Evolutionary conservation across 192 early-diverging fungal genomes (phyloP), one percentile per base, ranked within the genome.

Genomic region (Mortierella hygrophila): DNA sequence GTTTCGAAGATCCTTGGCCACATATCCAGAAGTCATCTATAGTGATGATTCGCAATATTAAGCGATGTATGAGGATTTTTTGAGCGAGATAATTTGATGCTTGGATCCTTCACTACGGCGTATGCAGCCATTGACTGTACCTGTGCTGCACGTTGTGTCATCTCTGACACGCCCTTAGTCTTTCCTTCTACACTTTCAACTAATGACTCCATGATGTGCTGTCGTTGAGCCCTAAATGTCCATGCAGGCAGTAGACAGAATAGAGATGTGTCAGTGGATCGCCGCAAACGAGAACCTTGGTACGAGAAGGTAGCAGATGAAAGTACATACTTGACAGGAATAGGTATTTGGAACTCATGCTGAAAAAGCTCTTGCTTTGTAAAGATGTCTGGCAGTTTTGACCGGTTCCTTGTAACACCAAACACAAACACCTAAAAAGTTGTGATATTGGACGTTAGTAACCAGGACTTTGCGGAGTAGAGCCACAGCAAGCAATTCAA

Each of bases 21-120:
- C 89, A 77, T 91, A 95, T 26, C 94, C 93, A 1, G 93, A 90
- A 3, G 93, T 93, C 69, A 88, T 70, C 93, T 95, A 78, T 18
- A 21, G 40, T 52, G 49, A 52, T 18, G 18, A 49, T 49, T 49
- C 18, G 15, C 20, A 20, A 20, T 52, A 20, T 18, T 4, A 52
- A 52, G 18, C 3, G 18, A 16, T 5, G 49, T 46, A 46, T 52
- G 49, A 52, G 49, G 35, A 35, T 35, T 4, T 20, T 18, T 21
- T 52, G 49, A 3, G 1, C 18, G 20, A 52, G 21, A 52, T 16
- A 52, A 20, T 52, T 52, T 52, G 49, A 16, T 52, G 0, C 0
- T 16, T 6, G 2, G 49, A 6, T 52, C 4, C 49, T 21, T 52
- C 2, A 21, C 44, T 20, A 16, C 49, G 3, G 4, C 49, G 23